Conservation (phyloP, 148 eudicot species). For the Vaccinium myrtillus region DNA sequence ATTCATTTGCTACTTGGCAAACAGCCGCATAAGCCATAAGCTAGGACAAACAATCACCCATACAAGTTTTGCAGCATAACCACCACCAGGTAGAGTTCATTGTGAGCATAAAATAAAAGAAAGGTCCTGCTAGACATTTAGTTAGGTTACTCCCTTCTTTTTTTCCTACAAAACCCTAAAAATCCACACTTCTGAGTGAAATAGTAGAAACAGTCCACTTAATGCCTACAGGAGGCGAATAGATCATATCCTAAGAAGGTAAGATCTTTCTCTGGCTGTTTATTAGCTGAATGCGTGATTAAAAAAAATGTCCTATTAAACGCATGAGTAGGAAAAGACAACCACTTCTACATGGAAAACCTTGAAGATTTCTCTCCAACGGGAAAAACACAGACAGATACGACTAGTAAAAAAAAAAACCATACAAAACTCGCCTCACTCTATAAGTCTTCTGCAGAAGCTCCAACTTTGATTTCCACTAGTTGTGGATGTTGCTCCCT, state of each 20-base stretch:
- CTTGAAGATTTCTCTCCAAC: neutral
- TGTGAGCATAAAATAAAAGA: neutral
- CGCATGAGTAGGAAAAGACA: neutral
- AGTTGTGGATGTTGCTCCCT: neutral
- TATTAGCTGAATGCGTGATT: neutral
- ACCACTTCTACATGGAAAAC: neutral
- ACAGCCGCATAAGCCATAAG: neutral
- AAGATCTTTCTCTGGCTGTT: neutral
- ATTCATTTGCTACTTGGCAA: neutral
- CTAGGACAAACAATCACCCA: neutral
- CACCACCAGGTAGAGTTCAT: neutral
- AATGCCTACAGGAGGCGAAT: too few species aligned
- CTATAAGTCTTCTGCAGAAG: neutral
- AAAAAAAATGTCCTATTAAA: neutral
- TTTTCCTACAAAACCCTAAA: neutral
- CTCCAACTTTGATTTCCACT: slow-evolving; percentile 1
- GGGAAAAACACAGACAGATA: neutral
- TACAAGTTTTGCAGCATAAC: neutral
- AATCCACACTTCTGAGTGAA: neutral
- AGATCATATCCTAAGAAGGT: too few species aligned
- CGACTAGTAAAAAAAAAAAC: neutral
- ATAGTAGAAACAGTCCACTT: too few species aligned
- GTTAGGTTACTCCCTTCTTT: neutral
- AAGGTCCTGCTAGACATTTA: neutral
- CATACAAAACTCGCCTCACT: neutral